Base-by-base conservation (phyloP, 78 protist species). In the Carpediemonas membranifera region DNA sequence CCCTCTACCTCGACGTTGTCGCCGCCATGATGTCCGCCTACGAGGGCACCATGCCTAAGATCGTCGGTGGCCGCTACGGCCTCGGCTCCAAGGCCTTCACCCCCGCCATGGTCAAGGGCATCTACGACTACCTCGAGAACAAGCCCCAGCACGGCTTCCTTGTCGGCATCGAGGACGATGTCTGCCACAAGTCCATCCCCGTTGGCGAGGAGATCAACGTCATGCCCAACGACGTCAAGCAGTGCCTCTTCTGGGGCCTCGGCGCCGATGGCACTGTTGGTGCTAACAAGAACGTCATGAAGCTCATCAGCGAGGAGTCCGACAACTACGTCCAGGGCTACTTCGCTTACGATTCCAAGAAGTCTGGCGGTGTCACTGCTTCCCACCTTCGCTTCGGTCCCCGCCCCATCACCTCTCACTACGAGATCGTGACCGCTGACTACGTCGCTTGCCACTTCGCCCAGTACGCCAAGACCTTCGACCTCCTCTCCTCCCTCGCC, bases 141-240 rank as follows among this genome's bases (percentile, higher is more conserved):
- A 62, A 54, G 27, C 68, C 81, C 50, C 68, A 71, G 67, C n/a
- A 44, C 61, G 70, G 61, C 53, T 78, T 79, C 71, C 25, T 44
- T 18, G 81, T 83, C 36, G 85, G 89, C 30, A 84, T 84, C 52
- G 35, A 25, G 50, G 89, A 84, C 50, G 89, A 84, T 47, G 82
- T 84, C 33, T 73, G 78, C 44, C 44, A 73, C 78, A 54, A 62
- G 16, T 71, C 76, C 33, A n/a, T 84, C 47, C 69, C 76, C 35
- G 31, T 73, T 1, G 19, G 39, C 39, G n/a, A n/a, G n/a, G n/a
- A n/a, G n/a, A 39, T 9, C 3, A 11, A 9, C 19, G 9, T n/a
- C n/a, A n/a, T n/a, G n/a, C n/a, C n/a, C n/a, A n/a, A n/a, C n/a
- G n/a, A n/a, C n/a, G n/a, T n/a, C 44, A 39, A 39, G 24, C 82